Percentiles rank a stretch among this genome's conserved stretches.
Conservation (phyloP, 2,329 filamentous ascomycete species). For the Cladosporium sp. region DNA sequence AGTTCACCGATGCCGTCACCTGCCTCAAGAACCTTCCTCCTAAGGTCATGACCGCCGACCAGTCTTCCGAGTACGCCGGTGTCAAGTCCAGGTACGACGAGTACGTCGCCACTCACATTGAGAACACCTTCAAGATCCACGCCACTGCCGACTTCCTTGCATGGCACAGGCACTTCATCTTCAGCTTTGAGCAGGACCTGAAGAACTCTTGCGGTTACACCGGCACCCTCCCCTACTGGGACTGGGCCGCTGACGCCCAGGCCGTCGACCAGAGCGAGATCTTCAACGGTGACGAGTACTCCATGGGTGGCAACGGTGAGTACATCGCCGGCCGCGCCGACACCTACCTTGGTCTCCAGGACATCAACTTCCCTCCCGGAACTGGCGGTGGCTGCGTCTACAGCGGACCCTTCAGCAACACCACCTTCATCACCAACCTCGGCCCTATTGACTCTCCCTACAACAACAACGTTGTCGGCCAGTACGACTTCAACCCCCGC, state of each 20-base stretch:
- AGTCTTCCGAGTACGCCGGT: slow-evolving; percentile 33
- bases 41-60: slow-evolving; percentile 31
- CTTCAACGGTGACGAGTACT: slow-evolving; percentile 57
- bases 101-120: slow-evolving; percentile 39
- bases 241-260: slow-evolving; percentile 36
- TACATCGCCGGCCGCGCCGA: slow-evolving; percentile 32
- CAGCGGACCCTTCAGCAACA: slow-evolving; percentile 55
- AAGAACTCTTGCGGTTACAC: slow-evolving; percentile 47
- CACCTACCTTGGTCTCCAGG: slow-evolving; percentile 32
- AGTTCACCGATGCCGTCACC: slow-evolving; percentile 36
- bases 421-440: slow-evolving; percentile 37
- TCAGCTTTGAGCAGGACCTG: slow-evolving; percentile 49
- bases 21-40: slow-evolving; percentile 35
- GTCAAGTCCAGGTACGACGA: slow-evolving; percentile 37
- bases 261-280: slow-evolving; percentile 47
- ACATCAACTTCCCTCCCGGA: slow-evolving; percentile 50
- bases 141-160: slow-evolving; percentile 39
- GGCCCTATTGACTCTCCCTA: slow-evolving; percentile 36
- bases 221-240: slow-evolving; percentile 39
- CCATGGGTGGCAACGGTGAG: slow-evolving; percentile 38
- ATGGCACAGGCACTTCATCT: slow-evolving; percentile 48
- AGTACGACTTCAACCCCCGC: slow-evolving; percentile 31
- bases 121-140: slow-evolving; percentile 38
- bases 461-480: slow-evolving; percentile 33
- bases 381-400: slow-evolving; percentile 59